Conservation (phyloP, 441 rosid species). For the Pelargonium myrrhifolium region DNA sequence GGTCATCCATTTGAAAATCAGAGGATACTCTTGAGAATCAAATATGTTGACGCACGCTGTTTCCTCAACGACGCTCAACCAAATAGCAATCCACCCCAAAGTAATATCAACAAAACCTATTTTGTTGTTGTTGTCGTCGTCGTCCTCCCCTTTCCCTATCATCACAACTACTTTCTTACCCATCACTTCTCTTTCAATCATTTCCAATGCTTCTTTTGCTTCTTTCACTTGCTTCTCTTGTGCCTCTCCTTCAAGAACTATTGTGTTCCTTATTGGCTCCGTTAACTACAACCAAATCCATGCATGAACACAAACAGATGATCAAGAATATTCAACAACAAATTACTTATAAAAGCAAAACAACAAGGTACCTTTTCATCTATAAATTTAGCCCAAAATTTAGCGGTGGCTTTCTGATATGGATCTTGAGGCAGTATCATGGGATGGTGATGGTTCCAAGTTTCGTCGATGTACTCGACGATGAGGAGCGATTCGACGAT, state of each 20-base stretch:
- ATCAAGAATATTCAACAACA: too few species aligned
- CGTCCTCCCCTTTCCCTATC: too few species aligned
- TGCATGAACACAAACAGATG: too few species aligned
- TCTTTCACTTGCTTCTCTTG: background rate
- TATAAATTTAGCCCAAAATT: background rate
- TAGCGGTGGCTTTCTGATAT: background rate
- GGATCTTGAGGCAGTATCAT: background rate
- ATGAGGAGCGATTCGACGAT: background rate
- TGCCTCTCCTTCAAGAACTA: background rate
- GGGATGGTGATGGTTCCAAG: background rate
- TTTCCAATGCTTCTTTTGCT: background rate
- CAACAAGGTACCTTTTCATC: background rate
- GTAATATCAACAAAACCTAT: background rate
- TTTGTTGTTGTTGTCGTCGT: background rate
- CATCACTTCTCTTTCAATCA: background rate
- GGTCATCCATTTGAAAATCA: slow-evolving; percentile 1
- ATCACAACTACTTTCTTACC: background rate
- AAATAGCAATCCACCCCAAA: background rate
- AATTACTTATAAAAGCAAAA: too few species aligned
- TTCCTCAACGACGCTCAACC: slow-evolving; percentile 22
- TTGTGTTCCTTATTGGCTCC: background rate
- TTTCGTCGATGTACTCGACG: background rate
- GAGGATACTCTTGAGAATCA: slow-evolving; percentile 8
- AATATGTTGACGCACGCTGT: slow-evolving; percentile 13
- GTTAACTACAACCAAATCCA: background rate